phyloP scores from a whole-genome alignment of 1,139 yeast species.

The Sugiyamaella sp. region DNA sequence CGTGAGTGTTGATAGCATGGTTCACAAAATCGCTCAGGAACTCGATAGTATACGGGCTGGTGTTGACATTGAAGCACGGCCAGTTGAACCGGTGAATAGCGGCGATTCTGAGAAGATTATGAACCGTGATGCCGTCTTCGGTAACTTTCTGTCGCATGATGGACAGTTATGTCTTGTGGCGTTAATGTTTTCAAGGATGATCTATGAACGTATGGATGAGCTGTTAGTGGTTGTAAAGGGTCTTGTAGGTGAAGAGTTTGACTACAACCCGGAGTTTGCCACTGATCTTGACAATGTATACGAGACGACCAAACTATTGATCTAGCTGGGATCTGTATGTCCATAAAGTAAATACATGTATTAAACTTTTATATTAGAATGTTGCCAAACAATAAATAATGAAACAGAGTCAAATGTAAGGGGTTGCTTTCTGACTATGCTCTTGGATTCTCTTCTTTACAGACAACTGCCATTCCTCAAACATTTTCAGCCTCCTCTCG shows the following conservation, averaged over 20 bases:
- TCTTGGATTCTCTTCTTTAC: slow-evolving; percentile 16
- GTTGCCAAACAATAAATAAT: background rate
- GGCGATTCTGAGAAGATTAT: background rate
- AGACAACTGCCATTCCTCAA: slow-evolving; percentile 30
- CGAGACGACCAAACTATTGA: slow-evolving; percentile 12
- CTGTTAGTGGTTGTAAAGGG: slow-evolving; percentile 36
- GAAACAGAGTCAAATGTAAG: background rate
- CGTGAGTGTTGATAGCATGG: slow-evolving; percentile 17
- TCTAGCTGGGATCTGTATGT: slow-evolving; percentile 5
- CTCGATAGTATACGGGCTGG: slow-evolving; percentile 17
- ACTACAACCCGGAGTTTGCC: slow-evolving; percentile 25
- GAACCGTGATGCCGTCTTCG: background rate
- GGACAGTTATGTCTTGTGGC: slow-evolving; percentile 35
- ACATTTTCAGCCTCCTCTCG: slow-evolving; percentile 27
- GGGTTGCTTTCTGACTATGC: background rate
- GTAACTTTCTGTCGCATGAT: slow-evolving; percentile 25
- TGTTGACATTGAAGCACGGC: slow-evolving; percentile 3
- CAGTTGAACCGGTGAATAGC: background rate
- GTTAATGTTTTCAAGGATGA: slow-evolving; percentile 32
- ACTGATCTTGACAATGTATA: slow-evolving; percentile 13
- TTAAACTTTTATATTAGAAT: background rate
- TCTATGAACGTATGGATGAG: slow-evolving; percentile 37
- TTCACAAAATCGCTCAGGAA: slow-evolving; percentile 9
- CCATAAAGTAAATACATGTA: background rate
- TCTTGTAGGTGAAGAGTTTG: slow-evolving; percentile 39